Evolutionary conservation across 371 early-diverging fungal species (phyloP).

Genomic region (Chytridium lagenaria): DNA sequence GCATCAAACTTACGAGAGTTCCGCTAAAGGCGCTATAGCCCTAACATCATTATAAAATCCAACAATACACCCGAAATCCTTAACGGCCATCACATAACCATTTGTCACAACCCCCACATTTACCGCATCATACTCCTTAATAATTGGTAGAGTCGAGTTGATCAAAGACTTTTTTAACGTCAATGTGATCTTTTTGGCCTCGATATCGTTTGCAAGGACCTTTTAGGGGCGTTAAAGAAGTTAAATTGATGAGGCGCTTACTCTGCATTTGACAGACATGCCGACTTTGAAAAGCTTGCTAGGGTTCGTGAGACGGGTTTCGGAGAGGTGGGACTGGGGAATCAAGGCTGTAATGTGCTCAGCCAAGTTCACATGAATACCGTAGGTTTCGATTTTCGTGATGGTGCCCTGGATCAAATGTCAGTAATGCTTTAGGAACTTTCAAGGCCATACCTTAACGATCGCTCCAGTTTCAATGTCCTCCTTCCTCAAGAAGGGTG

Average conservation of each 20-base stretch:
- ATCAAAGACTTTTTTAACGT: slow-evolving; percentile 85
- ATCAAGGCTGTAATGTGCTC: slow-evolving; percentile 72
- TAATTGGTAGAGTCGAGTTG: slow-evolving; percentile 68
- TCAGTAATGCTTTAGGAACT: not conserved
- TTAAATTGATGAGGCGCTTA: slow-evolving; percentile 16
- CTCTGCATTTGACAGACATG: slow-evolving; percentile 66
- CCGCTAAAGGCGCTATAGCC: slow-evolving; percentile 72
- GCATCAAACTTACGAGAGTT: slow-evolving; percentile 55
- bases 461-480: slow-evolving; percentile 76
- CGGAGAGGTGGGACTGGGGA: slow-evolving; percentile 76
- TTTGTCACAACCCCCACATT: slow-evolving; percentile 65
- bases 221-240: slow-evolving; percentile 11
- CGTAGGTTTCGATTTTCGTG: slow-evolving; percentile 58
- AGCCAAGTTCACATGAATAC: slow-evolving; percentile 71
- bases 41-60: slow-evolving; percentile 75
- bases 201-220: slow-evolving; percentile 68
- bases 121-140: slow-evolving; percentile 64
- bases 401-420: slow-evolving; percentile 49
- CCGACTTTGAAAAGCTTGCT: slow-evolving; percentile 82
- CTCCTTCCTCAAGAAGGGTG: slow-evolving; percentile 68
- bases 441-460: slow-evolving; percentile 61
- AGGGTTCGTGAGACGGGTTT: slow-evolving; percentile 71
- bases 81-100: slow-evolving; percentile 69
- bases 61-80: slow-evolving; percentile 74
- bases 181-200: slow-evolving; percentile 63